Evolutionary conservation across 1,284 basidiomycete species (phyloP).

Genomic region (Puccinia novopanici): DNA sequence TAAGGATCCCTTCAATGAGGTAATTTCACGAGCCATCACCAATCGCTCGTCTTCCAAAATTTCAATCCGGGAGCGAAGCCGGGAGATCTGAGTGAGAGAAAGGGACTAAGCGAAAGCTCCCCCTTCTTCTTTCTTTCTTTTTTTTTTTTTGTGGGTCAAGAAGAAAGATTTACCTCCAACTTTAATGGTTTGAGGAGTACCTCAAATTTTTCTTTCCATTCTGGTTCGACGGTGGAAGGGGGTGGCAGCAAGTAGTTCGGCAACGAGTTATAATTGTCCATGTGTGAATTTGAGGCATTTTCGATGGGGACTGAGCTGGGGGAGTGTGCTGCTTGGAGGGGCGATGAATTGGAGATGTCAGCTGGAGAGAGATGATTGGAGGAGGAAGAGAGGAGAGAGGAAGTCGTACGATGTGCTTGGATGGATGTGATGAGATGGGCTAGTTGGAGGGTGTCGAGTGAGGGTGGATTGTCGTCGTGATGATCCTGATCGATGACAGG

Average conservation of each 20-base stretch:
- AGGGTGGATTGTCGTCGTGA: background rate
- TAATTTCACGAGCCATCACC: slow-evolving; percentile 37
- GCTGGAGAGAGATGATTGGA: background rate
- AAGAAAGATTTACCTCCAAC: slow-evolving; percentile 8
- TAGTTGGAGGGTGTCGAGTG: slow-evolving; percentile 38
- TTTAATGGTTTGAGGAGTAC: slow-evolving; percentile 11
- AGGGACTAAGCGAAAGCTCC: background rate
- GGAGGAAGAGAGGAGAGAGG: background rate
- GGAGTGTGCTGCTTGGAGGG: background rate
- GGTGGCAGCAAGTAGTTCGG: background rate
- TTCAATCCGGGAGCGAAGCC: slow-evolving; percentile 26
- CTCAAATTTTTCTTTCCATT: slow-evolving; percentile 11
- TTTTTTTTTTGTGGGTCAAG: too few relatives aligned
- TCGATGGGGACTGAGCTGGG: background rate
- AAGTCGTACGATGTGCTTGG: slow-evolving; percentile 33
- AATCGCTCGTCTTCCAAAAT: slow-evolving; percentile 23
- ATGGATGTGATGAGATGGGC: slow-evolving; percentile 40
- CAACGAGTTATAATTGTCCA: background rate
- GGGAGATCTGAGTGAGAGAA: slow-evolving; percentile 15
- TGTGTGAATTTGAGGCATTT: background rate
- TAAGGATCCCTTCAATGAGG: slow-evolving; percentile 16
- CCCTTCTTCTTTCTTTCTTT: background rate
- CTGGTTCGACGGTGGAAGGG: background rate
- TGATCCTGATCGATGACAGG: background rate
- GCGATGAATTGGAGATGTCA: too few relatives aligned